Percentiles rank a stretch among this genome's conserved stretches.
phyloP scores from a whole-genome alignment of 208 protist genomes.

The Sergeia podlipaevii region DNA sequence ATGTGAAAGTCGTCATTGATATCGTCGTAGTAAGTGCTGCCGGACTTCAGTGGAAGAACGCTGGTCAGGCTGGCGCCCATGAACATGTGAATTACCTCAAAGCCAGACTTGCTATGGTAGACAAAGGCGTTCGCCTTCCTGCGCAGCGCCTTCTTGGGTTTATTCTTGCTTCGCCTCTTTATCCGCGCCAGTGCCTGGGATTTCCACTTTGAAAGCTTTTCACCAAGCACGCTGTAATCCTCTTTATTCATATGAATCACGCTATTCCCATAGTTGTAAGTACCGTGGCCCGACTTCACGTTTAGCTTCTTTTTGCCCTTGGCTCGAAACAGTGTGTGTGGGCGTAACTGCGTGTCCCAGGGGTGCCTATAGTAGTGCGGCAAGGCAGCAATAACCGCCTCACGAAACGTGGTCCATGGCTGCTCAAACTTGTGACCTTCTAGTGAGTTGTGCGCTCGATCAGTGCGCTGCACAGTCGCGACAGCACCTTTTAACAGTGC shows the following conservation, averaged over 20 bases:
- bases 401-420: slow-evolving; percentile 74
- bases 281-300: slow-evolving; percentile 17
- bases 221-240: slow-evolving; percentile 68
- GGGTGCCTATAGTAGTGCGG: slow-evolving; percentile 81
- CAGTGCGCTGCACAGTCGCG: not conserved
- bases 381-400: slow-evolving; percentile 70
- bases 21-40: slow-evolving; percentile 73
- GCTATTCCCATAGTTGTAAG: slow-evolving; percentile 56
- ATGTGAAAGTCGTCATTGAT: slow-evolving; percentile 86
- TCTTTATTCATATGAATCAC: slow-evolving; percentile 64
- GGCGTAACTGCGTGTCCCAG: slow-evolving; percentile 69
- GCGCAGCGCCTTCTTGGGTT: slow-evolving; percentile 2
- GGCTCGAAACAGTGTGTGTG: slow-evolving; percentile 64
- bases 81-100: slow-evolving; percentile 89
- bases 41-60: slow-evolving; percentile 58
- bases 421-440: slow-evolving; percentile 39
- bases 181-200: slow-evolving; percentile 1
- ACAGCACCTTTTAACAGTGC: too few species aligned
- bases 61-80: slow-evolving; percentile 69
- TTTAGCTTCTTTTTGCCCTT: slow-evolving; percentile 31
- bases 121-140: slow-evolving; percentile 70
- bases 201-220: slow-evolving; percentile 23
- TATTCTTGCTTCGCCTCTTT: slow-evolving; percentile 7
- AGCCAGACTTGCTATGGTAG: slow-evolving; percentile 66
- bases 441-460: not conserved